A percentile compares a stretch with the other conserved stretches of the same genome.
phyloP scores from a whole-genome alignment of 2,329 filamentous ascomycete genomes.

The Fusarium annulatum region DNA sequence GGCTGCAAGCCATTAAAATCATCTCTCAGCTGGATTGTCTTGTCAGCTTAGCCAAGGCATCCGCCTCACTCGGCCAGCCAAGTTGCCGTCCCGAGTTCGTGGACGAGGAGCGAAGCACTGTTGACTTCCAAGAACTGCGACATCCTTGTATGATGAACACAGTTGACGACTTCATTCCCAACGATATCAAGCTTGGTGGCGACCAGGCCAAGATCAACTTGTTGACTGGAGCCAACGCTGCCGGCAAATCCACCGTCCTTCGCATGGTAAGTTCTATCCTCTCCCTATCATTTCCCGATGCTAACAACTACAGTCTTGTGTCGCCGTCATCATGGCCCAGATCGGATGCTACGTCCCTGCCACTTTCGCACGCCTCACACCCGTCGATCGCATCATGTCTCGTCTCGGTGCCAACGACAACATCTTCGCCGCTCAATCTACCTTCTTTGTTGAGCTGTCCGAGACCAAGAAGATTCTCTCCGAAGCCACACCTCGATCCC shows the following conservation, averaged over 20 bases:
- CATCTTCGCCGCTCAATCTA: conserved; percentile 97
- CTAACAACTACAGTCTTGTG: conserved; percentile 74
- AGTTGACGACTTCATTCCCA: conserved; percentile 95
- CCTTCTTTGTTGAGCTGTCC: conserved; percentile 96
- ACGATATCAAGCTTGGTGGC: conserved; percentile 89
- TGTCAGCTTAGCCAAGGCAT: conserved; percentile 91
- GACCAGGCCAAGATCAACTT: conserved; percentile 84
- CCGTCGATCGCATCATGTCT: conserved; percentile 98
- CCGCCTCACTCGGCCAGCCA: conserved; percentile 82
- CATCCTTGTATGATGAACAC: conserved; percentile 94
- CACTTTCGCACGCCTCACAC: conserved; percentile 82
- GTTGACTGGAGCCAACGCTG: conserved; percentile 94
- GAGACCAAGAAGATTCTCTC: conserved; percentile 98
- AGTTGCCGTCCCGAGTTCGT: conserved; percentile 91
- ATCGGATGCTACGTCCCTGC: conserved; percentile 94
- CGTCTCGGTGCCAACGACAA: conserved; percentile 98
- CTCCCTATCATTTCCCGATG: not conserved
- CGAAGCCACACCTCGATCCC: conserved; percentile 90
- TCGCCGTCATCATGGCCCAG: conserved; percentile 97
- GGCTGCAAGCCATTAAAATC: conserved; percentile 91
- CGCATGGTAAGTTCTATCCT: conserved; percentile 76
- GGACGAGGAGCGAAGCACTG: conserved; percentile 82
- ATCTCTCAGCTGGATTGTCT: conserved; percentile 94
- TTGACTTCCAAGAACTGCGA: conserved; percentile 93
- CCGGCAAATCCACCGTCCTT: conserved; percentile 95